Evolutionary conservation across 352 stramenopile genomes (phyloP), one percentile per base, ranked within the genome.

Genomic region (Phytophthora europaea): DNA sequence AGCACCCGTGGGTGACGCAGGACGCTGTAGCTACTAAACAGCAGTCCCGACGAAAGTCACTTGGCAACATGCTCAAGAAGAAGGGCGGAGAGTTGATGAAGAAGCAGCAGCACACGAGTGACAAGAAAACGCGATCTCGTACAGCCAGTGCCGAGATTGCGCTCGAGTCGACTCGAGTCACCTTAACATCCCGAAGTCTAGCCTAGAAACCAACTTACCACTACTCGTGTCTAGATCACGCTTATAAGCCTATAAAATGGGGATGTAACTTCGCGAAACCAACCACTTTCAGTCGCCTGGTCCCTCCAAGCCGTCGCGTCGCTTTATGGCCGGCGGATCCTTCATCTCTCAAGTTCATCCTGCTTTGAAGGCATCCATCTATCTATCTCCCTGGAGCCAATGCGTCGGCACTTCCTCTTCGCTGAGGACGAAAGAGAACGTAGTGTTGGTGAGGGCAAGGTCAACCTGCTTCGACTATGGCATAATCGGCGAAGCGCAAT

Each of bases 351-450:
- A 48, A 28, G 10, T 8, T 5, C 38, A 47, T 47, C 10, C 20
- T 31, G n/a, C 10, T 28, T 6, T 53, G n/a, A 28, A 53, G 20
- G 22, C 47, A 53, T 26, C 20, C 9, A 28, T 31, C 47, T 18
- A 16, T 52, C 31, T 23, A 33, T 40, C 23, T 26, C 16, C 9
- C 22, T 18, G 10, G 31, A 68, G 28, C 3, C 36, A 31, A 89
- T 94, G 80, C 83, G 87, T 20, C 80, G 84, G 6, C 87, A 94
- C 72, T 90, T 79, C 58, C 75, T 94, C 40, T 94, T 87, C 72
- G 66, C 77, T 3, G 76, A 88, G 48, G 77, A 94, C 38, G 83
- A 82, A 76, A 60, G 76, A 18, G 87, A 94, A 68, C 80, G 71
- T 9, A 90, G 87, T 66, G 78, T 94, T n/a, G 87, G 87, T 20